A percentile compares a stretch with the other conserved stretches of the same genome.
Evolutionary conservation across 2,329 filamentous ascomycete genomes (phyloP).

Genomic region (Blumeria hordei): DNA sequence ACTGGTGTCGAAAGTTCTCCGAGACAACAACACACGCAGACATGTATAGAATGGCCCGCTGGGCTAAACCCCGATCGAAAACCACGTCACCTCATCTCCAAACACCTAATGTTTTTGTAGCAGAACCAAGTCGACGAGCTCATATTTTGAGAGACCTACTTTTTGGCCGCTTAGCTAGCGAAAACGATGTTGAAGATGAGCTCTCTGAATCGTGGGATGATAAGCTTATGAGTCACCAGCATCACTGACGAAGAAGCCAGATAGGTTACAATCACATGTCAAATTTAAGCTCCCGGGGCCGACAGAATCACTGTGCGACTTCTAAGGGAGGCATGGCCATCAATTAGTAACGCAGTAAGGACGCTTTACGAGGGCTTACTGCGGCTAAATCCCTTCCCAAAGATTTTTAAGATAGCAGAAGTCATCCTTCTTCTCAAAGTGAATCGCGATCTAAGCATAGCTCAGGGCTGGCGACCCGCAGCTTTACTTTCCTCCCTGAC

Average conservation of each 20-base stretch:
- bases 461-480: background rate
- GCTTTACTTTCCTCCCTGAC: background rate
- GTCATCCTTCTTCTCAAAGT: background rate
- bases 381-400: too few relatives aligned
- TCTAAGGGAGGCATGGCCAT: background rate
- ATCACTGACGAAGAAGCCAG: background rate
- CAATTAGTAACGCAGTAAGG: background rate
- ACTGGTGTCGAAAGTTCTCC: background rate
- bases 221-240: background rate
- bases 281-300: background rate
- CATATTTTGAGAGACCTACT: background rate
- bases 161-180: background rate
- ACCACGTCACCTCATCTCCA: background rate
- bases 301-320: background rate
- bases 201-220: too few relatives aligned
- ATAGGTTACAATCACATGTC: background rate
- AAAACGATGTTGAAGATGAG: background rate
- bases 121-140: conserved; percentile 5
- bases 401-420: background rate
- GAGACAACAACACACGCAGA: background rate
- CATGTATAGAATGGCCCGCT: background rate
- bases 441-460: background rate
- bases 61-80: background rate
- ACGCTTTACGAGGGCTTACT: background rate
- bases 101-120: background rate